These are phyloP conservation scores for Ceratocystis lukuohia DNA, from an alignment of 2,329 filamentous ascomycete genomes.

Conservation along the genomic window DNA sequence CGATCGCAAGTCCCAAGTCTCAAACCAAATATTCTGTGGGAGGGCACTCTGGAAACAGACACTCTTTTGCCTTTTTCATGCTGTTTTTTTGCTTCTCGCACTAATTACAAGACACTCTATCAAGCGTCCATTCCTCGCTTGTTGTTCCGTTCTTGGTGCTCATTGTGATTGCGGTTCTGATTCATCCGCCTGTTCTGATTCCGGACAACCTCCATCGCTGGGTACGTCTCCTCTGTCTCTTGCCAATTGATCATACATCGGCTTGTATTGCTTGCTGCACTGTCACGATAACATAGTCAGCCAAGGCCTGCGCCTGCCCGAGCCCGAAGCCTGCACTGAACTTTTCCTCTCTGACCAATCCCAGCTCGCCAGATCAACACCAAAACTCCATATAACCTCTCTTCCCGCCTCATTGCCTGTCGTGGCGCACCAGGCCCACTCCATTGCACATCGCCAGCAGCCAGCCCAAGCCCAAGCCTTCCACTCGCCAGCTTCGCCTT, in stretches of 20 bases:
- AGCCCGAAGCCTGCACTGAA: not conserved
- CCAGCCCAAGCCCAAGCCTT: conserved; percentile 13
- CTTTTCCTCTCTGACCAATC: conserved; percentile 5
- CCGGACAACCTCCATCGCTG: not conserved
- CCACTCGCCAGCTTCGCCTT: not conserved
- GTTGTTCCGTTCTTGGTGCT: not conserved
- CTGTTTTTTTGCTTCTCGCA: too few species aligned
- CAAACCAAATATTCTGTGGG: not conserved
- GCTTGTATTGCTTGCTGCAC: too few species aligned
- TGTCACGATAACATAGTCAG: not conserved
- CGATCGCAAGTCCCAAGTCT: too few species aligned
- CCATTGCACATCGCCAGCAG: conserved; percentile 18
- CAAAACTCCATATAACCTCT: not conserved
- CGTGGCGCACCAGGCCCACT: conserved; percentile 17
- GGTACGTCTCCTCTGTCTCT: not conserved
- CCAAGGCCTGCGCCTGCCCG: not conserved
- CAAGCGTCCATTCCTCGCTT: conserved; percentile 9
- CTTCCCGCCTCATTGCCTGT: conserved; percentile 13
- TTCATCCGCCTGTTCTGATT: conserved; percentile 4
- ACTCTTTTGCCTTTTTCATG: not conserved
- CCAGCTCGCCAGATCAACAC: not conserved
- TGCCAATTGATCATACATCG: not conserved
- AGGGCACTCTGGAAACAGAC: not conserved
- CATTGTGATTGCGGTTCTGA: not conserved
- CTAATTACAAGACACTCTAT: not conserved